Conservation (phyloP, 352 stramenopile species). For the Pythium rishiriense region DNA sequence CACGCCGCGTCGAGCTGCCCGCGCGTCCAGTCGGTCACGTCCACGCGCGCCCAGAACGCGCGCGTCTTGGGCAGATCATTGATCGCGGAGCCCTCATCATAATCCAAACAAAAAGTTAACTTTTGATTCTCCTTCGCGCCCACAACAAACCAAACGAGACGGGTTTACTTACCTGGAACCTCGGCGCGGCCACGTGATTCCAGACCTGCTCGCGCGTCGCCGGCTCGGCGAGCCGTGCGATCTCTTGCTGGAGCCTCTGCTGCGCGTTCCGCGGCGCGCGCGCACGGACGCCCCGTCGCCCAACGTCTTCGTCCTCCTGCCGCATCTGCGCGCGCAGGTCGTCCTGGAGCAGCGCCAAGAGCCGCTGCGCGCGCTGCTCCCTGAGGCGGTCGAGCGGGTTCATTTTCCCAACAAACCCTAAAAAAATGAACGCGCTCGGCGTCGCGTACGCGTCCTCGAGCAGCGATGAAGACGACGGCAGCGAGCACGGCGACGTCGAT, state of each 20-base stretch:
- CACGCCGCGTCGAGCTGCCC: slow-evolving; percentile 56
- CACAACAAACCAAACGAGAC: background rate
- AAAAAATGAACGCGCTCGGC: slow-evolving; percentile 40
- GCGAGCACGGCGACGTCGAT: background rate
- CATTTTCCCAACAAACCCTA: background rate
- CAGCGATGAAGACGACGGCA: slow-evolving; percentile 31
- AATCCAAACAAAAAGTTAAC: slow-evolving; percentile 11
- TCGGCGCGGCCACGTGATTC: slow-evolving; percentile 38
- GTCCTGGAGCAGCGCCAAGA: slow-evolving; percentile 59
- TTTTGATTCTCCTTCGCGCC: background rate
- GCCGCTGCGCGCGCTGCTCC: slow-evolving; percentile 58
- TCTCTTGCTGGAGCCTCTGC: slow-evolving; percentile 43
- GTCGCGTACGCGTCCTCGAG: slow-evolving; percentile 40
- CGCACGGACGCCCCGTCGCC: slow-evolving; percentile 18
- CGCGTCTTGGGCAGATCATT: slow-evolving; percentile 60
- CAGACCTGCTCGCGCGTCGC: slow-evolving; percentile 53
- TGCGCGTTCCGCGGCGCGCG: slow-evolving; percentile 32
- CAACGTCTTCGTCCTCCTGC: slow-evolving; percentile 45
- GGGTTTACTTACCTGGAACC: slow-evolving; percentile 45
- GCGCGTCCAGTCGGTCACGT: slow-evolving; percentile 55
- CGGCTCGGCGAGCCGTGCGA: slow-evolving; percentile 48
- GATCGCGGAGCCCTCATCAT: slow-evolving; percentile 42
- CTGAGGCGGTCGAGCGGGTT: slow-evolving; percentile 68
- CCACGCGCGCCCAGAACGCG: slow-evolving; percentile 56
- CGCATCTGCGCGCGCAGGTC: slow-evolving; percentile 62